Base-by-base conservation (phyloP, 169 alveolate species). In the Babesia divergens region DNA sequence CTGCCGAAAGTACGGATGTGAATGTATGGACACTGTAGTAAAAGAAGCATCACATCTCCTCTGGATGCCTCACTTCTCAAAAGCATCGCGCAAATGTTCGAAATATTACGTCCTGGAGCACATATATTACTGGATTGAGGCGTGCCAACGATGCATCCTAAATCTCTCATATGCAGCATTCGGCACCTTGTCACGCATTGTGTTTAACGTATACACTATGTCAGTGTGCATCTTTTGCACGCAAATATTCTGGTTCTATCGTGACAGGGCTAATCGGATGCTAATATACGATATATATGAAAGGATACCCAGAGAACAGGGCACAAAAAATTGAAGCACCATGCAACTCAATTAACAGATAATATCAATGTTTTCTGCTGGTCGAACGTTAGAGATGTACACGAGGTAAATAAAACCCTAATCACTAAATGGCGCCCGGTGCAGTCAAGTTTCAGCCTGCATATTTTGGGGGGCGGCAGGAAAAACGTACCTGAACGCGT, bases 401-500 rank as follows among this genome's bases (percentile, higher is more conserved):
- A 62, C 20, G 72, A 62, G 13, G 47, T 43, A 29, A 62, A 46
- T n/a, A 62, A 18, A 14, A 62, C 49, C 28, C 24, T 62, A 31
- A 35, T 47, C 34, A 62, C 59, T 11, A 62, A 37, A 22, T 62
- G 72, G 29, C 72, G 60, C 4, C 51, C 16, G 26, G 31, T 0
- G 6, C 26, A 26, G 14, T 49, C 62, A n/a, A 62, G 46, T 20
- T 47, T 43, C 3, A 62, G 26, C 29, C 72, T 62, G 59, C 29
- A 22, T 29, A 28, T 4, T 20, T 3, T 62, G 52, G 11, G 3
- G n/a, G 26, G 29, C 2, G 20, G 11, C 2, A 6, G 7, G 20
- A 7, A 22, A 14, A n/a, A 16, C 66, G 40, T 77, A 67, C 81
- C 77, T 77, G 58, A 77, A 66, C 0, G 65, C 0, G 75, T 66